Base-by-base conservation (phyloP, 2,329 filamentous ascomycete species). In the Hypoxylon sp. region DNA sequence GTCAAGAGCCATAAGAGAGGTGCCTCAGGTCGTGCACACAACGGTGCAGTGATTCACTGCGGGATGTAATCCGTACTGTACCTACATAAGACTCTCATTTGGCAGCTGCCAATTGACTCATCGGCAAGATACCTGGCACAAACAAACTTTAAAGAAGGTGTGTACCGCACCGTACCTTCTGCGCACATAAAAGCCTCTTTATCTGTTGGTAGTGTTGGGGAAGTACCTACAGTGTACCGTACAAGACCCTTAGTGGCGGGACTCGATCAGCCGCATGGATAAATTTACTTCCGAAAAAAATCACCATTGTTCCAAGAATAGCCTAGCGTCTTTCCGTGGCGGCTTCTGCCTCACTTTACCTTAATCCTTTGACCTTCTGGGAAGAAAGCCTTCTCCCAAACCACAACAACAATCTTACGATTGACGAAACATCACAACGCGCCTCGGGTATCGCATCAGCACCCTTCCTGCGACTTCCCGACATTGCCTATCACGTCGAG, bases 391-490 rank as follows among this genome's bases (percentile, higher is more conserved):
- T 77, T 77, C 79, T 80, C 78, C 78, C 82, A 77, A 80, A 79
- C 81, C 78, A 80, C 80, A 80, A 81, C 80, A 83, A 81, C 82
- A 74, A 67, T 60, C 63, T 73, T 65, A 73, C 72, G 51, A 77
- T 75, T 71, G 69, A 76, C 70, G 60, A 64, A 74, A 68, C 81
- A 86, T 83, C 83, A 81, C 79, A 80, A 82, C 83, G 83, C 87
- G 86, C 83, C 84, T 84, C 85, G 81, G 80, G 79, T 81, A 83
- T 82, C 82, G 81, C 80, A 80, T 80, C 75, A 75, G 70, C 69
- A 70, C 74, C 73, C 73, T 74, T 75, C 68, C 70, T 65, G 74
- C 77, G 76, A 74, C 62, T 67, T 64, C 73, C 74, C 77, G 79
- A 80, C 74, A 77, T 74, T 72, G 66, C 66, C 72, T 74, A 76